phyloP scores from a whole-genome alignment of 83 land plant genomes.

The Picea abies region DNA sequence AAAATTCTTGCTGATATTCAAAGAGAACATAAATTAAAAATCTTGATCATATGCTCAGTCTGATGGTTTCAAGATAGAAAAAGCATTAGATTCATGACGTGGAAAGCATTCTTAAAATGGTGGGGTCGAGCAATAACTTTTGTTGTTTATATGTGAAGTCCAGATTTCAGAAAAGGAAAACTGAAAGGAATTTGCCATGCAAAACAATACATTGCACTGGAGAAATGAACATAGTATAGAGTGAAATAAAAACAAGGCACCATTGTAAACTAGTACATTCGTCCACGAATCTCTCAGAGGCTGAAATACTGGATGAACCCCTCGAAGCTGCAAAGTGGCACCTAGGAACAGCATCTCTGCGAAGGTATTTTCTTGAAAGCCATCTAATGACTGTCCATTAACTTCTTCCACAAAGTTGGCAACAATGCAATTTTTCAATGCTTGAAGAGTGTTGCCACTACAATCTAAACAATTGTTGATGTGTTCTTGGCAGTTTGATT shows the following conservation, averaged over 20 bases:
- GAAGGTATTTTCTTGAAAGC: constrained; percentile 1
- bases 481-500: constrained; percentile 1
- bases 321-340: constrained; percentile 84
- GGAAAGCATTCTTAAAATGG: background rate
- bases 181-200: constrained; percentile 1
- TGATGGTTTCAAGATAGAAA: too few species aligned
- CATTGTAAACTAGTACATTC: constrained; percentile 85
- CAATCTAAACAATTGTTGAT: background rate
- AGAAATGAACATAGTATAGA: constrained; percentile 2
- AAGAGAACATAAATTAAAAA: too few species aligned
- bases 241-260: constrained; percentile 29
- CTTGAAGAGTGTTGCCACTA: background rate
- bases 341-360: constrained; percentile 68
- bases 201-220: too few species aligned
- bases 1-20: too few species aligned
- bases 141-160: background rate
- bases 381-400: background rate
- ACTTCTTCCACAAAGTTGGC: background rate
- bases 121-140: background rate
- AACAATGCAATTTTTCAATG: constrained; percentile 7
- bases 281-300: constrained; percentile 62
- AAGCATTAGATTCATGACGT: background rate
- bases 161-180: background rate
- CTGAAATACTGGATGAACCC: constrained; percentile 60
- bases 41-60: background rate